A percentile compares a stretch with the other conserved stretches of the same genome.
These are phyloP conservation scores for Themeda triandra DNA, from an alignment of 176 grass and related monocot species.

Conservation along the genomic window DNA sequence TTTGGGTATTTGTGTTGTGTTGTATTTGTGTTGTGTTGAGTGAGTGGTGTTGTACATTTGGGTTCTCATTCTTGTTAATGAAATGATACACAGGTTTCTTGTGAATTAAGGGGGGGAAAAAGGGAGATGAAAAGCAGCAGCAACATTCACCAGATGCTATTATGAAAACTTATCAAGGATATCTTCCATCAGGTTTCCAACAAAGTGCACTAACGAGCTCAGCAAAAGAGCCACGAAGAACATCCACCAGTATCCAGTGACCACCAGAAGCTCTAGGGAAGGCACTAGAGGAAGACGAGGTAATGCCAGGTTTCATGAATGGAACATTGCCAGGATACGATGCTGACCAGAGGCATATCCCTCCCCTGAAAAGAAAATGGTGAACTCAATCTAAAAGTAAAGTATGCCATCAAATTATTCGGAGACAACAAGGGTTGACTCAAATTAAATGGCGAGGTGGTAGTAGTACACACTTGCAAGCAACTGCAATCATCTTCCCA, in stretches of 20 bases:
- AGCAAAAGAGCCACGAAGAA: conserved; percentile 52
- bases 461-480: conserved; percentile 64
- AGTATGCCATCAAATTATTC: background rate
- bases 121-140: conserved; percentile 5
- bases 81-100: background rate
- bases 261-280: conserved; percentile 63
- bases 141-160: background rate
- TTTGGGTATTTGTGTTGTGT: no score
- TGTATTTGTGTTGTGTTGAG: no score
- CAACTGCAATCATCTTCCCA: conserved; percentile 89
- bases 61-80: background rate
- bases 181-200: conserved; percentile 95
- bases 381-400: background rate
- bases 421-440: conserved; percentile 9
- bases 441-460: conserved; percentile 6
- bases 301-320: conserved; percentile 58
- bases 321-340: conserved; percentile 86
- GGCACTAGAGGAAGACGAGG: conserved; percentile 49
- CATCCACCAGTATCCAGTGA: conserved; percentile 80
- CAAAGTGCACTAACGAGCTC: conserved; percentile 69
- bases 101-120: background rate
- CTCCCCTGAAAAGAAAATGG: conserved; percentile 51
- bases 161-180: conserved; percentile 62
- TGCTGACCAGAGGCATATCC: conserved; percentile 95
- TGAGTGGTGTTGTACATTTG: background rate